A percentile compares a stretch with the other conserved stretches of the same genome.
Evolutionary conservation across 1,284 basidiomycete species (phyloP).

Genomic region (Sparassis latifolia): DNA sequence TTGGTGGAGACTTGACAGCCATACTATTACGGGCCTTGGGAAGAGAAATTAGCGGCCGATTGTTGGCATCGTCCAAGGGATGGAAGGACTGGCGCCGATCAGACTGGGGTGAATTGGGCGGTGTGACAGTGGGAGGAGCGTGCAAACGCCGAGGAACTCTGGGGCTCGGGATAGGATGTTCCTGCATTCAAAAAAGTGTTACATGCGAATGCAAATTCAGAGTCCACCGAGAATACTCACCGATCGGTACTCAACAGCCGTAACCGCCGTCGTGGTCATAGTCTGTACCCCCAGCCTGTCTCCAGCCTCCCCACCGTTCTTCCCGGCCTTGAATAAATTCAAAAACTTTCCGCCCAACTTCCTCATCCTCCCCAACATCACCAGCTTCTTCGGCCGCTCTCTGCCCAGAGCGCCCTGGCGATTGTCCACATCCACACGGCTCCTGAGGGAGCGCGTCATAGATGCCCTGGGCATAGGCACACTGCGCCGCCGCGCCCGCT

Average conservation of each 20-base stretch:
- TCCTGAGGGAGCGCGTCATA: slow-evolving; percentile 5
- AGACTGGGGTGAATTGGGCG: neutral
- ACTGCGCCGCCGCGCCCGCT: slow-evolving; percentile 7
- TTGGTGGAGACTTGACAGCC: neutral
- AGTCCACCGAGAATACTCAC: slow-evolving; percentile 12
- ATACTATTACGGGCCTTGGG: slow-evolving; percentile 1
- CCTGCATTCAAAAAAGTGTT: slow-evolving; percentile 7
- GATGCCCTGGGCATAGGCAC: slow-evolving; percentile 8
- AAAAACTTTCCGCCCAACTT: slow-evolving; percentile 23
- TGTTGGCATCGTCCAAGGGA: slow-evolving; percentile 5
- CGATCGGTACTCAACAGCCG: slow-evolving; percentile 22
- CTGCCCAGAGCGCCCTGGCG: neutral
- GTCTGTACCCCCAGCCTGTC: neutral
- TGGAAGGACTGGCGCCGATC: slow-evolving; percentile 5
- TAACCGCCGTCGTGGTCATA: slow-evolving; percentile 21
- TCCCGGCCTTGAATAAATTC: slow-evolving; percentile 18
- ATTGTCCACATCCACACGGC: slow-evolving; percentile 14
- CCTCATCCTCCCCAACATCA: slow-evolving; percentile 15
- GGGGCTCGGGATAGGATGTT: slow-evolving; percentile 21
- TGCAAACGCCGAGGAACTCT: slow-evolving; percentile 15
- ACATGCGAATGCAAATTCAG: no score
- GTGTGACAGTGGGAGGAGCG: neutral
- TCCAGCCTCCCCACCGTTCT: slow-evolving; percentile 4
- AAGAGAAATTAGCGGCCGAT: slow-evolving; percentile 4
- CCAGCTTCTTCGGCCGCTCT: slow-evolving; percentile 2